A percentile compares a stretch with the other conserved stretches of the same genome.
Conservation (phyloP, 176 grass and related monocot genomes). For the Lolium rigidum region DNA sequence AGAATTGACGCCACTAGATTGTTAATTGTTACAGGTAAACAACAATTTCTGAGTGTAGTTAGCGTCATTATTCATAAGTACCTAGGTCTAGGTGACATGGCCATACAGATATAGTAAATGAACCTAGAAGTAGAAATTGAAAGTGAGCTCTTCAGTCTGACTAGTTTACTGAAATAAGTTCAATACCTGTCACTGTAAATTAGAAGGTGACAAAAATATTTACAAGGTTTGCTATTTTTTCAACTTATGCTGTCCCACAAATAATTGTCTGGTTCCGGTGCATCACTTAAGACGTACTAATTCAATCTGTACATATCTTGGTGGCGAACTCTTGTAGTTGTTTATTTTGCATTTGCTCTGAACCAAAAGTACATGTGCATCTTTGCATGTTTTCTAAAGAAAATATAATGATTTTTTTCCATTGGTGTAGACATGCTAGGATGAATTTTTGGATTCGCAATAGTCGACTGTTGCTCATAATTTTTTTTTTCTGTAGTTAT, state of each 20-base stretch:
- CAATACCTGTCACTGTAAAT: constrained; percentile 16
- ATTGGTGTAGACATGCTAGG: constrained; percentile 18
- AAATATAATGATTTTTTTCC: not conserved
- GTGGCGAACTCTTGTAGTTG: not conserved
- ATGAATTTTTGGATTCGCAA: not conserved
- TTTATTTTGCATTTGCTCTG: not conserved
- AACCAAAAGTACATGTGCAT: constrained; percentile 9
- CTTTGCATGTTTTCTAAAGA: constrained; percentile 20
- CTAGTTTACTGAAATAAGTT: constrained; percentile 28
- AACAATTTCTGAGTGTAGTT: constrained; percentile 19
- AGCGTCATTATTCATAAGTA: not conserved
- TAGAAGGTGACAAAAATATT: not conserved
- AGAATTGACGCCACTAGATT: constrained; percentile 7
- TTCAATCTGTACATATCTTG: not conserved
- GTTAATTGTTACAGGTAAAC: constrained; percentile 25
- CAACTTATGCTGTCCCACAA: not conserved
- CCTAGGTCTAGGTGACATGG: not conserved
- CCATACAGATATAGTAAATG: constrained; percentile 3
- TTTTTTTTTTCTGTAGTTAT: constrained; percentile 5
- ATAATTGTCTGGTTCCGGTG: constrained; percentile 4
- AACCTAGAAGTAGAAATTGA: not conserved
- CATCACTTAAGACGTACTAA: constrained; percentile 9
- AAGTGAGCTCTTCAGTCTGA: constrained; percentile 14
- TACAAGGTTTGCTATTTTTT: constrained; percentile 14
- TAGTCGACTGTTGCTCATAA: constrained; percentile 15